Evolutionary conservation across 129 eudicot species (phyloP).

Genomic region (Logfia minima): DNA sequence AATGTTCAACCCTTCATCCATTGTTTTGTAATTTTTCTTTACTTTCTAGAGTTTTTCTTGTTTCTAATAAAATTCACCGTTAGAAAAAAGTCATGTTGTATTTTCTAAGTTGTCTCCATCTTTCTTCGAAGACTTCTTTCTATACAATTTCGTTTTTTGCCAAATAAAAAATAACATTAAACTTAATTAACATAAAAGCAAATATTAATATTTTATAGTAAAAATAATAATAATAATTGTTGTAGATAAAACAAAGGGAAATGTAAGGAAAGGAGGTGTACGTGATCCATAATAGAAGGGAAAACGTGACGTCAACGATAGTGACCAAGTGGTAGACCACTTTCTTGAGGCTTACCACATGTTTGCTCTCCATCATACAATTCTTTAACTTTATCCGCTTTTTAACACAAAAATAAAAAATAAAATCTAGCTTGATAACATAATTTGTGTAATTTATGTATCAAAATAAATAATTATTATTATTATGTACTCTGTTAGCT

Average conservation of each 20-base stretch:
- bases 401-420: background rate
- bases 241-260: conserved; percentile 15
- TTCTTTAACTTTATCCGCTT: conserved; percentile 19
- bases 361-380: conserved; percentile 25
- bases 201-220: too few species aligned
- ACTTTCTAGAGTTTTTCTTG: too few species aligned
- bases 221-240: background rate
- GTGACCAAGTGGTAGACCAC: conserved; percentile 61
- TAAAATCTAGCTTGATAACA: too few species aligned
- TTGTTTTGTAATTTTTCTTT: too few species aligned
- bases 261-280: conserved; percentile 2
- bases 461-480: background rate
- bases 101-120: too few species aligned
- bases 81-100: too few species aligned
- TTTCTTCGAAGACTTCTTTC: too few species aligned
- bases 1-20: too few species aligned
- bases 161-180: too few species aligned
- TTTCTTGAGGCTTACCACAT: conserved; percentile 33
- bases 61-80: too few species aligned
- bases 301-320: conserved; percentile 60
- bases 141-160: too few species aligned
- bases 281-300: conserved; percentile 25
- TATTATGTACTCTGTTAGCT: background rate
- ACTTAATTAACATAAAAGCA: too few species aligned
- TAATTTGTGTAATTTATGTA: background rate